Evolutionary conservation across 768 basidiomycete genomes (phyloP).

Genomic region (Amyloporia xantha): DNA sequence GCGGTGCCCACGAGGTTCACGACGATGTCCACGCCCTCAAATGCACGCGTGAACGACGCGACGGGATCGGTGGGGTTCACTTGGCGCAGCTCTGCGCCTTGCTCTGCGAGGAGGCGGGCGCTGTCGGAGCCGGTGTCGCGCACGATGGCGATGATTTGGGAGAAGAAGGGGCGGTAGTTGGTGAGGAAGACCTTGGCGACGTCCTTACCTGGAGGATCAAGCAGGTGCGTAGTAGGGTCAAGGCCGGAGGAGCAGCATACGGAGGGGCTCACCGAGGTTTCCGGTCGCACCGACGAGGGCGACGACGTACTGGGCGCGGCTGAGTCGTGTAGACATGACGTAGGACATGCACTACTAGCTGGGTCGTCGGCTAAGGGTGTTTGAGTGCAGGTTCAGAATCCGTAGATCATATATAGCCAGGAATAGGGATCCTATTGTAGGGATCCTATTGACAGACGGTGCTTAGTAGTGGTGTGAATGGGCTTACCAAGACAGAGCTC

Average conservation of each 20-base stretch:
- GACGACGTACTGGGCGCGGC: constrained; percentile 1
- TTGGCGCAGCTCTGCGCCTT: constrained; percentile 13
- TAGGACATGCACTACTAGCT: neutral
- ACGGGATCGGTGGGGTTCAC: constrained; percentile 2
- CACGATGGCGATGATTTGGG: constrained; percentile 10
- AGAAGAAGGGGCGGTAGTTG: constrained; percentile 10
- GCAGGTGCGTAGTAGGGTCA: neutral
- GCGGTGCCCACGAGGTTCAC: constrained; percentile 11
- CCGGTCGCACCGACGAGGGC: constrained; percentile 4
- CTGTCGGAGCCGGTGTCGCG: constrained; percentile 10
- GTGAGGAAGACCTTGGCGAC: constrained; percentile 10
- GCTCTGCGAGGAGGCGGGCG: constrained; percentile 7
- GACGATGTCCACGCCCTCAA: constrained; percentile 19
- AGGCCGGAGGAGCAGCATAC: too few species aligned
- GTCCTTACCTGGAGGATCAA: constrained; percentile 4
- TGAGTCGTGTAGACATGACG: constrained; percentile 2
- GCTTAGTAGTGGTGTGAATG: too few species aligned
- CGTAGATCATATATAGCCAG: too few species aligned
- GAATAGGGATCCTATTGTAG: too few species aligned
- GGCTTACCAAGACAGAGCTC: too few species aligned
- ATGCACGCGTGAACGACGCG: constrained; percentile 2
- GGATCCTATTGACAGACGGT: too few species aligned
- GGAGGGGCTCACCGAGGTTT: neutral
- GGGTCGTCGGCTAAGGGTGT: too few species aligned
- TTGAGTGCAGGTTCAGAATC: too few species aligned